These are phyloP conservation scores for Pilatotrama ljubarskyi DNA, from an alignment of 768 basidiomycete genomes.

Conservation along the genomic window DNA sequence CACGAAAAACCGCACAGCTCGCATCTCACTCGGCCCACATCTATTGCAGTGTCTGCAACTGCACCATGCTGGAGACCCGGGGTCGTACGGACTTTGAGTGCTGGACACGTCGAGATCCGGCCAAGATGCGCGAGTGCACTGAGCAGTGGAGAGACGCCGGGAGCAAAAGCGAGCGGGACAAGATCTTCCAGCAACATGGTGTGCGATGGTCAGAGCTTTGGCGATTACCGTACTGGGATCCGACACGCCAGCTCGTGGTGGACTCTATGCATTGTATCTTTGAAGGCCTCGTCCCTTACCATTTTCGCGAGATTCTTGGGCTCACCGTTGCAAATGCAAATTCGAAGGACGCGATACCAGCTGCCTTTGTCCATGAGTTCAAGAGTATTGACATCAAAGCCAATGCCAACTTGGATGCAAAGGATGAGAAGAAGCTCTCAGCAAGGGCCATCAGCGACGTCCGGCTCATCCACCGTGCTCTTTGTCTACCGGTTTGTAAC, in stretches of 20 bases:
- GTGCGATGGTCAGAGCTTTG: slow-evolving; percentile 25
- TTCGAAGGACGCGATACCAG: not conserved
- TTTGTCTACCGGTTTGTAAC: not conserved
- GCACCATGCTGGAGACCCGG: not conserved
- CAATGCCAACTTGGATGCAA: not conserved
- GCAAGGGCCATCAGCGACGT: not conserved
- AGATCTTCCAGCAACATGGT: slow-evolving; percentile 20
- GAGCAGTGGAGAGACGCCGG: slow-evolving; percentile 19
- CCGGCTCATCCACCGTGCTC: not conserved
- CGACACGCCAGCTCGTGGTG: slow-evolving; percentile 17
- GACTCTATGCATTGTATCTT: slow-evolving; percentile 32
- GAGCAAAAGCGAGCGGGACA: not conserved
- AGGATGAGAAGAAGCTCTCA: not conserved
- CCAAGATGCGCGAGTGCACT: not conserved
- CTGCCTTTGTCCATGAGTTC: not conserved
- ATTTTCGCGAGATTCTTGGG: not conserved
- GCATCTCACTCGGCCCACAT: slow-evolving; percentile 26
- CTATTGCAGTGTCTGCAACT: slow-evolving; percentile 36
- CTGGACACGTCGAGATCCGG: slow-evolving; percentile 4
- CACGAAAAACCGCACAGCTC: slow-evolving; percentile 31
- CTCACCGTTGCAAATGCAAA: not conserved
- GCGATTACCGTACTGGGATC: slow-evolving; percentile 31
- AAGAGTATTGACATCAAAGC: not conserved
- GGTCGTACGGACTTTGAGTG: slow-evolving; percentile 1
- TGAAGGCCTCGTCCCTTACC: not conserved